phyloP scores from a whole-genome alignment of 1,284 basidiomycete genomes.

The Sutorius eximius region DNA sequence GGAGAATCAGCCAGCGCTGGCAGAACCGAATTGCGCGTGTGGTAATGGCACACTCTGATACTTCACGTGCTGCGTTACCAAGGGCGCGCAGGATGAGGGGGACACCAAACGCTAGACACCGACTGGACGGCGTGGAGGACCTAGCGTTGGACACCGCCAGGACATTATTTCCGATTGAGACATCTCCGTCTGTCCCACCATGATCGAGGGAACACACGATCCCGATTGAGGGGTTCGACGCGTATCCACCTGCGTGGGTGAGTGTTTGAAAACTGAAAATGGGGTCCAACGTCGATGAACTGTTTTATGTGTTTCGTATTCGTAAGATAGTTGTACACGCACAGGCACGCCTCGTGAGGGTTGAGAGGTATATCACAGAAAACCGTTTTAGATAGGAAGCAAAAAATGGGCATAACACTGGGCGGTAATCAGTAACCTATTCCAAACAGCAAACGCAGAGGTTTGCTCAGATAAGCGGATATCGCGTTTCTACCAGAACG shows the following conservation, averaged over 20 bases:
- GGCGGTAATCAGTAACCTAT: constrained; percentile 1
- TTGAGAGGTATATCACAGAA: neutral
- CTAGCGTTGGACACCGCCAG: no score
- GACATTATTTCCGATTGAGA: no score
- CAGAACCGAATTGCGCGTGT: no score
- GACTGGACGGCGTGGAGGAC: no score
- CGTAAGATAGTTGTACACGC: constrained; percentile 1
- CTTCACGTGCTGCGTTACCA: no score
- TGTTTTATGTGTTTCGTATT: neutral
- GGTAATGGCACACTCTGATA: no score
- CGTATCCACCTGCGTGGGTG: neutral
- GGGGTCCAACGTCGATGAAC: neutral
- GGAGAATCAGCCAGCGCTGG: no score
- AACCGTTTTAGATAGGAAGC: neutral
- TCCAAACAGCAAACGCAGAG: constrained; percentile 3
- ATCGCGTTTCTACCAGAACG: constrained; percentile 4
- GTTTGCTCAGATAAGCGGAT: neutral
- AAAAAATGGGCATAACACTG: neutral
- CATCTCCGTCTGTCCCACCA: no score
- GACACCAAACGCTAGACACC: no score
- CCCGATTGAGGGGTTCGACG: neutral
- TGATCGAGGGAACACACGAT: no score
- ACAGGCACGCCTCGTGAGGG: neutral
- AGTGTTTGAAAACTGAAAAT: neutral
- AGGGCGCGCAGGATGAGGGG: no score